Evolutionary conservation across 495 filamentous ascomycete species (phyloP), one percentile per base, ranked within the genome.

Genomic region (Neurospora sp.): DNA sequence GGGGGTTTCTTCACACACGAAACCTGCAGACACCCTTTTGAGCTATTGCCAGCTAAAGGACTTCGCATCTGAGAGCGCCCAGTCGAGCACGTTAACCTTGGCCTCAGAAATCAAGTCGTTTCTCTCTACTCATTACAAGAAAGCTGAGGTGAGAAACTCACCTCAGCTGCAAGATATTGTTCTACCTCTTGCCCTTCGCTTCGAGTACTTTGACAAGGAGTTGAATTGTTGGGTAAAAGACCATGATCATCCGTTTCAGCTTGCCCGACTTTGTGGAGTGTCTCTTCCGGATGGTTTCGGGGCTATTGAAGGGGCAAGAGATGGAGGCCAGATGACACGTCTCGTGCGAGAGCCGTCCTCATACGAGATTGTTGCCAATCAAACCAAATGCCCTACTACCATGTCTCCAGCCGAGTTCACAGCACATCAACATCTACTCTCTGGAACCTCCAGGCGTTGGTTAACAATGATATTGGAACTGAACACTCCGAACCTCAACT

Each of bases 321-420:
- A 65, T 16, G 53, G 27, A 35, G 53, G 53, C 3, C 27, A 27
- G 22, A 37, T 14, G 12, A 65, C 53, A 65, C 53, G 6, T 65
- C 53, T 65, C 18, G 27, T 37, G 31, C 53, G 53, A 35, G 84
- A 84, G 8, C 87, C 82, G 31, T 85, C 86, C 9, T 89, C 85
- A 38, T 86, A 90, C 78, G 79, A 89, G 70, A 77, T 86, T 4
- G 81, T 91, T 40, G 89, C 88, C 1, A 86, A 81, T 37, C 85
- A 89, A 69, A 82, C 76, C 0, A 78, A 80, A 31, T 88, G 86
- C 69, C 87, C 88, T 1, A 42, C 77, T 5, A 77, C 80, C 4
- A 69, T 89, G 20, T 83, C 81, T 37, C 69, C 83, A 1, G 83
- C 85, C 72, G 87, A 89, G 70, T 89, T 85, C 59, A 81, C 81